Evolutionary conservation across 2,329 filamentous ascomycete species (phyloP).

Genomic region (Colletotrichum sp.): DNA sequence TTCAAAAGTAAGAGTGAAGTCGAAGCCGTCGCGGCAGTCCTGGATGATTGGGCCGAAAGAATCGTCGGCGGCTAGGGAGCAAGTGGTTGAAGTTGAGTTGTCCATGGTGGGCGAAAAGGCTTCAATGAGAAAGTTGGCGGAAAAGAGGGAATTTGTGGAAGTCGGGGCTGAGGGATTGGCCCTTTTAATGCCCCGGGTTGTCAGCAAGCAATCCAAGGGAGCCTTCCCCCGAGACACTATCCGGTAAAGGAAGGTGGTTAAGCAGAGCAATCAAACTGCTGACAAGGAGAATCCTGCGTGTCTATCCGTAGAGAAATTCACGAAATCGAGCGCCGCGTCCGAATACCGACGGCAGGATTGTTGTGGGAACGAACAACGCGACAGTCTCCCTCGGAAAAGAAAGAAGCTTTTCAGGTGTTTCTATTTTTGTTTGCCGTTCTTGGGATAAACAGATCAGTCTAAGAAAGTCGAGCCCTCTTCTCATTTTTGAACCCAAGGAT

Average conservation of each 20-base stretch:
- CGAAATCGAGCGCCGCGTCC: not conserved
- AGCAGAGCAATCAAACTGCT: not conserved
- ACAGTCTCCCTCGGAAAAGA: not conserved
- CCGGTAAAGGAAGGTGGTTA: slow-evolving; percentile 13
- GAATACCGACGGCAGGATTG: not conserved
- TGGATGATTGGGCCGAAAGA: slow-evolving; percentile 29
- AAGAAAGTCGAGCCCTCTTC: not conserved
- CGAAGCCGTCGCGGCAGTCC: slow-evolving; percentile 26
- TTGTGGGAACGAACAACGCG: not conserved
- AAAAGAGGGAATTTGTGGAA: rapidly evolving
- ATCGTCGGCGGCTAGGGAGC: slow-evolving; percentile 8
- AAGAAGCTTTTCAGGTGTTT: not conserved
- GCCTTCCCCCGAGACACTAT: not conserved
- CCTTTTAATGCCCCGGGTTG: not conserved
- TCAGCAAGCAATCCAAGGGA: not conserved
- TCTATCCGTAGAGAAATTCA: not conserved
- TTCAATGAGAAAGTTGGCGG: not conserved
- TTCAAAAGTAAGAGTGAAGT: slow-evolving; percentile 37
- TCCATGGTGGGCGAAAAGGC: not conserved
- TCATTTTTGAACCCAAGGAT: not conserved
- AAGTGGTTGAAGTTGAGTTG: not conserved
- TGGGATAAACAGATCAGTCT: not conserved
- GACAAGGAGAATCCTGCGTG: not conserved
- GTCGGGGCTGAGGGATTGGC: not conserved
- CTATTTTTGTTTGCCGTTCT: not conserved